These are phyloP conservation scores for Trichoderma guizhouense DNA, from an alignment of 2,329 filamentous ascomycete genomes.

Conservation along the genomic window DNA sequence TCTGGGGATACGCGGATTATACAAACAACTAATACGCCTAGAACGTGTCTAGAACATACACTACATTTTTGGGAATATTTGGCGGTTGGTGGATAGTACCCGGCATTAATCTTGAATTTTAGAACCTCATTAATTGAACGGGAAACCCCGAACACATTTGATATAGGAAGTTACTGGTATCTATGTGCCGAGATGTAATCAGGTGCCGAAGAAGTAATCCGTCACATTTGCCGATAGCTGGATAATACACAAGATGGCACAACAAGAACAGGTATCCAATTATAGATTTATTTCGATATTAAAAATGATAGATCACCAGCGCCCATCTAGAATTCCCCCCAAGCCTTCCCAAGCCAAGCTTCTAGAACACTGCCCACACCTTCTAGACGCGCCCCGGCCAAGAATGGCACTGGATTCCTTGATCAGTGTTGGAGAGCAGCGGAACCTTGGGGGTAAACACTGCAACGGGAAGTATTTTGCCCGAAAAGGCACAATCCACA, in stretches of 20 bases:
- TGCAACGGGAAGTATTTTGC: neutral
- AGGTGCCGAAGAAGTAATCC: neutral
- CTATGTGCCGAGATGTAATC: neutral
- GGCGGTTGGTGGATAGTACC: neutral
- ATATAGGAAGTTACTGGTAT: neutral
- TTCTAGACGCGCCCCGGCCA: neutral
- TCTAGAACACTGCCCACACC: neutral
- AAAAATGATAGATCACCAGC: neutral
- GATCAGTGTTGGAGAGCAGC: neutral
- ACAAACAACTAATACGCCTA: constrained; percentile 5
- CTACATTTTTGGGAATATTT: neutral
- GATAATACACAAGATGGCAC: neutral
- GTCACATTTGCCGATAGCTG: neutral
- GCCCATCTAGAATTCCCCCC: neutral
- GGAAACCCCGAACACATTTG: neutral
- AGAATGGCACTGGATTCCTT: neutral
- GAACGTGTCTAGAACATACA: constrained; percentile 1
- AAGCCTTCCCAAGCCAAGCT: neutral
- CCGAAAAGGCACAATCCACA: neutral
- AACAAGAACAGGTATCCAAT: neutral
- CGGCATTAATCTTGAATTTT: neutral
- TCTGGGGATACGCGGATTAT: neutral
- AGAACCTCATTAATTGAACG: neutral
- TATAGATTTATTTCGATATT: neutral
- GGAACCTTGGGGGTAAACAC: neutral